Evolutionary conservation across 441 rosid species (phyloP), one percentile per base, ranked within the genome.

Genomic region (California macrophylla): DNA sequence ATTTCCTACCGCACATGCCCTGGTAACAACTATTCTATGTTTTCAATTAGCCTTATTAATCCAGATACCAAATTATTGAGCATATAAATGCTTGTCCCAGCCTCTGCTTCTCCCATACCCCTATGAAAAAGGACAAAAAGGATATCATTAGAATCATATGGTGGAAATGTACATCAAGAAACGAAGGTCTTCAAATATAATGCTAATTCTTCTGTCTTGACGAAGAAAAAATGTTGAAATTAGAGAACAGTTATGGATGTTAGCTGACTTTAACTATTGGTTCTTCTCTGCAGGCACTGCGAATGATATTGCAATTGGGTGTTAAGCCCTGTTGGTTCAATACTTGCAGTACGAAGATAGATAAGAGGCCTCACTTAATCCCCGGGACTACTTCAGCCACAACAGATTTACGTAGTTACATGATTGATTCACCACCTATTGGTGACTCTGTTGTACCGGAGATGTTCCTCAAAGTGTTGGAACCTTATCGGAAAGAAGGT

Each of bases 281-380:
- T 80, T 76, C 18, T 71, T 75, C 71, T 50, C 71, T 78, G 75
- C 80, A 94, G 98, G 98, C 97, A 66, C 79, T 94, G 77, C 89
- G 89, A 75, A 90, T 94, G 97, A 89, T 94, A 77, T 83, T 94
- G 83, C 96, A 94, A 75, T 81, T 94, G 81, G 98, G 98, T 75
- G 98, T 94, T 68, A 85, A 87, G 75, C 90, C 97, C 66, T 90
- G 96, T 73, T 94, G 97, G 97, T 94, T 94, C 79, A 94, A 94
- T 83, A 86, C 97, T 62, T 75, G 82, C 78, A 84, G 98, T 69
- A 89, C 90, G 50, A 69, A 75, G 71, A 81, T 91, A 72, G 83
- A 83, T 74, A 89, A 88, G 79, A 85, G 93, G 80, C 96, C 87
- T 74, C 94, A 90, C 72, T 78, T 86, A 50, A 84, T 94, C 78